phyloP scores from a whole-genome alignment of 2,329 filamentous ascomycete genomes.

The Talaromyces rugulosus region DNA sequence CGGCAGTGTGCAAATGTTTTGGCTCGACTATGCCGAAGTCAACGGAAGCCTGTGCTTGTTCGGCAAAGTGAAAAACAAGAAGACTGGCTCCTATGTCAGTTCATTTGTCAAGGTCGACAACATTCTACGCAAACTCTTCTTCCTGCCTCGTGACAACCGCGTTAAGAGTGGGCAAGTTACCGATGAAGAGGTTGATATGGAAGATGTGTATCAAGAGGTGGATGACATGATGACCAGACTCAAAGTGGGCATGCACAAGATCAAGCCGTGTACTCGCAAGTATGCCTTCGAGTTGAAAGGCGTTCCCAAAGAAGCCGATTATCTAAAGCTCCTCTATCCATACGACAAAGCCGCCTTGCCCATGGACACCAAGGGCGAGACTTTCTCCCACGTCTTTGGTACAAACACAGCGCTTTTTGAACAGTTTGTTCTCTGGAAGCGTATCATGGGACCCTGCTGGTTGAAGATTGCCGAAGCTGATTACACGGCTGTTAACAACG shows the following conservation, averaged over 20 bases:
- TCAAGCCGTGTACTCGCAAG: conserved; percentile 83
- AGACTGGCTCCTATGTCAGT: conserved; percentile 72
- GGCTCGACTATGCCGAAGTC: conserved; percentile 92
- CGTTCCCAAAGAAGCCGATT: conserved; percentile 83
- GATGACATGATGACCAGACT: conserved; percentile 82
- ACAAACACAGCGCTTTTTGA: conserved; percentile 92
- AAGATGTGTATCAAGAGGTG: conserved; percentile 85
- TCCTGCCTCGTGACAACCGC: conserved; percentile 71
- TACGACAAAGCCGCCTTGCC: conserved; percentile 77
- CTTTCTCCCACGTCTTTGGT: conserved; percentile 91
- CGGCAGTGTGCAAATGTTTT: conserved; percentile 89
- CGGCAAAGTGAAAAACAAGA: conserved; percentile 91
- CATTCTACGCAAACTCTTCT: conserved; percentile 85
- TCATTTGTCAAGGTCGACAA: conserved; percentile 97
- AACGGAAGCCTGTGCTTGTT: conserved; percentile 90
- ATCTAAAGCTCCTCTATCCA: conserved; percentile 92
- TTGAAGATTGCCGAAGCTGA: conserved; percentile 82
- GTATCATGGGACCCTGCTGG: conserved; percentile 99
- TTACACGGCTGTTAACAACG: conserved; percentile 80
- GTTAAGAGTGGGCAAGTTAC: conserved; percentile 61
- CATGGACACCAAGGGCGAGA: conserved; percentile 70
- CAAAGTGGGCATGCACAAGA: conserved; percentile 85
- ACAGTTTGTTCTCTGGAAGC: conserved; percentile 98
- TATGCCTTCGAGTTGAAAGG: conserved; percentile 91
- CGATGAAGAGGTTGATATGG: conserved; percentile 75